These are phyloP conservation scores for Microdochium trichocladiopsis DNA, from an alignment of 2,329 filamentous ascomycete species.

Conservation along the genomic window DNA sequence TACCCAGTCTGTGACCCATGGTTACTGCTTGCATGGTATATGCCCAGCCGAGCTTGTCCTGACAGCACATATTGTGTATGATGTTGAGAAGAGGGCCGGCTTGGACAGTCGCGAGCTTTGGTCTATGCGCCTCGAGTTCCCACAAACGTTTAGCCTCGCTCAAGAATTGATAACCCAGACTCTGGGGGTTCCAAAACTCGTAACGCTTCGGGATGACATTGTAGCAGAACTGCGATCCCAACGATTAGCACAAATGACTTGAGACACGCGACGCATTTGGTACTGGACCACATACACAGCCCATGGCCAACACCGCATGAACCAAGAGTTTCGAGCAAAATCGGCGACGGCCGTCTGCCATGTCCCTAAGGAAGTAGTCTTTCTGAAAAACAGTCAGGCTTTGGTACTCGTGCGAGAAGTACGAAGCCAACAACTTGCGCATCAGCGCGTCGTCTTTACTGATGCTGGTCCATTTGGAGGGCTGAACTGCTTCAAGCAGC, in stretches of 20 bases:
- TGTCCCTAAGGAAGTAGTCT: constrained; percentile 29
- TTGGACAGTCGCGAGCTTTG: constrained; percentile 23
- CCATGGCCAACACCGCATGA: constrained; percentile 26
- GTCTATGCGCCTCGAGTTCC: constrained; percentile 17
- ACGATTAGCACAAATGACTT: not conserved
- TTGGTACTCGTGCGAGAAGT: constrained; percentile 26
- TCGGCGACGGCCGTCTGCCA: constrained; percentile 16
- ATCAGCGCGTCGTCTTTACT: constrained; percentile 25
- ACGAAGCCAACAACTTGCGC: constrained; percentile 17
- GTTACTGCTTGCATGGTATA: constrained; percentile 22
- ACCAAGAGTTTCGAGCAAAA: constrained; percentile 32
- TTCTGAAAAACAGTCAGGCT: constrained; percentile 28
- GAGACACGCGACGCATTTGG: too few relatives aligned
- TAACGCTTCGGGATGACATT: constrained; percentile 15
- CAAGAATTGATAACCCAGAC: constrained; percentile 24
- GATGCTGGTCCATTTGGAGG: constrained; percentile 28
- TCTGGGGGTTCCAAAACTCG: constrained; percentile 25
- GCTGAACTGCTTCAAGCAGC: constrained; percentile 16
- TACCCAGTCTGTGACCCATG: constrained; percentile 21
- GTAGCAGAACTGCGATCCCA: constrained; percentile 16
- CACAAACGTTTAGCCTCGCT: constrained; percentile 27
- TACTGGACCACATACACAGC: constrained; percentile 22
- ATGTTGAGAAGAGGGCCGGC: constrained; percentile 21
- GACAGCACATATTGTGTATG: constrained; percentile 21
- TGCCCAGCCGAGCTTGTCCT: constrained; percentile 27